A percentile compares a stretch with the other conserved stretches of the same genome.
Evolutionary conservation across 352 stramenopile genomes (phyloP).

Genomic region (Phytophthora melonis): DNA sequence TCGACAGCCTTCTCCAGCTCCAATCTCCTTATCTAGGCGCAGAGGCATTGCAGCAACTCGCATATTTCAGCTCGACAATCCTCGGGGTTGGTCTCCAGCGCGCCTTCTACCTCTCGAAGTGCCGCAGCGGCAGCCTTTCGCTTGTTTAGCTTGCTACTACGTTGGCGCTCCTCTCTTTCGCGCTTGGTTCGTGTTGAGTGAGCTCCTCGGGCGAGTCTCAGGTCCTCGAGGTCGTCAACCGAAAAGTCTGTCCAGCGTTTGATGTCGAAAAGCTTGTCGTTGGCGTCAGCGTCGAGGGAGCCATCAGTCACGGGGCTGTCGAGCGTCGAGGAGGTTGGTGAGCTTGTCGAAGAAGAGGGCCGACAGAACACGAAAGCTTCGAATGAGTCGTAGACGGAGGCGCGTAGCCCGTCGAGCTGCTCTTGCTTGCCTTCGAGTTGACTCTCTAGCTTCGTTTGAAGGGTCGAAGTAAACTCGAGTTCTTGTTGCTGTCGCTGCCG

Average conservation of each 20-base stretch:
- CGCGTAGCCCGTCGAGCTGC: constrained; percentile 63
- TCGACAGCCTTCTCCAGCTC: background rate
- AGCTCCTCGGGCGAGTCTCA: constrained; percentile 27
- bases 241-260: constrained; percentile 63
- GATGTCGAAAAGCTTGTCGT: constrained; percentile 39
- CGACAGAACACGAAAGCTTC: constrained; percentile 63
- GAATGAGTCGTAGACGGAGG: constrained; percentile 66
- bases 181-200: background rate
- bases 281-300: background rate
- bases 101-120: constrained; percentile 54
- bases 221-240: constrained; percentile 46
- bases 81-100: constrained; percentile 55
- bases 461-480: constrained; percentile 11
- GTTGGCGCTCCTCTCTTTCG: background rate
- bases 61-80: constrained; percentile 71
- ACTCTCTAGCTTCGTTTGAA: constrained; percentile 25
- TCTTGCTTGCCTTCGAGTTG: constrained; percentile 31
- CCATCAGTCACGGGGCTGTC: constrained; percentile 9
- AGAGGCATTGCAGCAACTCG: constrained; percentile 52
- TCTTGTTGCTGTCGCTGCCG: constrained; percentile 31
- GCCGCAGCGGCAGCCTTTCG: constrained; percentile 27
- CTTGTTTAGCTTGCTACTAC: constrained; percentile 3
- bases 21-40: background rate
- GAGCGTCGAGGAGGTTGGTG: background rate
- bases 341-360: constrained; percentile 1